phyloP scores from a whole-genome alignment of 1,139 yeast species.

The Suhomyces bribrorum region DNA sequence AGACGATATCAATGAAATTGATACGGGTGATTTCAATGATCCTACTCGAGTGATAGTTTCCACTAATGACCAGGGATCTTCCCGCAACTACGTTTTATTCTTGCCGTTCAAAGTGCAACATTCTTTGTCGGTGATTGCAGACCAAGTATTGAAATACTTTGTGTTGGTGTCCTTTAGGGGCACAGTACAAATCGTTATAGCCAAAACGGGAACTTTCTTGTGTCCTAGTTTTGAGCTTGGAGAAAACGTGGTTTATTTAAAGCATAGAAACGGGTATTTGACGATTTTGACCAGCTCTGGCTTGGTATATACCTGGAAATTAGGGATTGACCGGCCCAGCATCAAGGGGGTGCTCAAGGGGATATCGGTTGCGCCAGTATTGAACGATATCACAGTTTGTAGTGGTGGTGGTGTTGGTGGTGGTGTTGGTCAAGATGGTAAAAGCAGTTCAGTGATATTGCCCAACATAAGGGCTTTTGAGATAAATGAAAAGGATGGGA shows the following conservation, averaged over 20 bases:
- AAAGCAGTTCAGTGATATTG: slow-evolving; percentile 18
- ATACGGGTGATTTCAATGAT: slow-evolving; percentile 45
- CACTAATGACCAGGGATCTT: slow-evolving; percentile 16
- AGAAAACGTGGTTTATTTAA: slow-evolving; percentile 53
- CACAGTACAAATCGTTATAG: slow-evolving; percentile 65
- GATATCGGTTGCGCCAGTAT: slow-evolving; percentile 53
- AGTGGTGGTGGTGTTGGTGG: slow-evolving; percentile 3
- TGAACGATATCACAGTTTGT: slow-evolving; percentile 31
- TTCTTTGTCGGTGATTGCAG: slow-evolving; percentile 35
- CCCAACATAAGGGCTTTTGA: slow-evolving; percentile 36
- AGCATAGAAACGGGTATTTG: slow-evolving; percentile 52
- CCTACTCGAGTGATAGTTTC: slow-evolving; percentile 45
- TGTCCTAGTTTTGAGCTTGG: slow-evolving; percentile 63
- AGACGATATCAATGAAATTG: slow-evolving; percentile 28
- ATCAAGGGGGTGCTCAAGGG: slow-evolving; percentile 37
- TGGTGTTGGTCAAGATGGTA: slow-evolving; percentile 9
- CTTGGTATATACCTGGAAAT: slow-evolving; percentile 50
- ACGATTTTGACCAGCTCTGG: slow-evolving; percentile 57
- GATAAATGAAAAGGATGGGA: slow-evolving; percentile 36
- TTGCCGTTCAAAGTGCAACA: slow-evolving; percentile 48
- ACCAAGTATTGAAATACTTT: slow-evolving; percentile 36
- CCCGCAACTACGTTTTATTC: slow-evolving; percentile 31
- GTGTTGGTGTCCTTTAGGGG: slow-evolving; percentile 75
- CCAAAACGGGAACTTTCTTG: slow-evolving; percentile 54
- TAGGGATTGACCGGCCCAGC: slow-evolving; percentile 17